Evolutionary conservation across 169 alveolate species (phyloP).

Genomic region (Eimeria mitis): DNA sequence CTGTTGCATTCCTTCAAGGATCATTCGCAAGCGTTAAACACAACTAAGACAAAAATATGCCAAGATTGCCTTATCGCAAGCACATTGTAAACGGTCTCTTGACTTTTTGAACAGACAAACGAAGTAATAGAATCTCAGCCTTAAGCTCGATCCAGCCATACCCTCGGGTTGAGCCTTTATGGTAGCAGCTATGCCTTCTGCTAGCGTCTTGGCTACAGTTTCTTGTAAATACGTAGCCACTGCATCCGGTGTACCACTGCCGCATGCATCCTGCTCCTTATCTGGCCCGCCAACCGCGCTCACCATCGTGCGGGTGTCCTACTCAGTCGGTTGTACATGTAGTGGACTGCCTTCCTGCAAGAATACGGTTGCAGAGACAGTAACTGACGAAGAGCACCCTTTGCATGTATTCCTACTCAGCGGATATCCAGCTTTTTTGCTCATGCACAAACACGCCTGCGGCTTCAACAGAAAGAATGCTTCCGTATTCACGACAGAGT

Average conservation of each 20-base stretch:
- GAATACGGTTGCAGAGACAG: background rate
- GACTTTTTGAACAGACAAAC: background rate
- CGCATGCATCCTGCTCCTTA: background rate
- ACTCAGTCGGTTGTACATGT: background rate
- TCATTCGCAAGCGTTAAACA: background rate
- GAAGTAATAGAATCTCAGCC: no score
- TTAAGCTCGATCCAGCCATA: background rate
- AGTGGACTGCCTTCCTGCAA: background rate
- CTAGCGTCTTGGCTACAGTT: conserved; percentile 43
- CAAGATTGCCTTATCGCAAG: background rate
- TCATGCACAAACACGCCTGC: background rate
- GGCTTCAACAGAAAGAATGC: background rate
- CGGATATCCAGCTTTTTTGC: background rate
- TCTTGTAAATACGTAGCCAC: conserved; percentile 21
- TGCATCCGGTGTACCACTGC: background rate
- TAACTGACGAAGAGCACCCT: background rate
- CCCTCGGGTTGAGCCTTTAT: conserved; percentile 56
- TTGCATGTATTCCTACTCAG: background rate
- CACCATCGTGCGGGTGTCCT: background rate
- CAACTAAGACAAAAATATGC: background rate
- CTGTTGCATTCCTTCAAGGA: background rate
- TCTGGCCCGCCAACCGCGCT: background rate
- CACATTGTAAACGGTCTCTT: background rate
- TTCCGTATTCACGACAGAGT: background rate
- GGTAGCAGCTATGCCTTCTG: conserved; percentile 39